Evolutionary conservation across 257 asterid genomes (phyloP), one percentile per base, ranked within the genome.

Genomic region (Salvia rosmarinus): DNA sequence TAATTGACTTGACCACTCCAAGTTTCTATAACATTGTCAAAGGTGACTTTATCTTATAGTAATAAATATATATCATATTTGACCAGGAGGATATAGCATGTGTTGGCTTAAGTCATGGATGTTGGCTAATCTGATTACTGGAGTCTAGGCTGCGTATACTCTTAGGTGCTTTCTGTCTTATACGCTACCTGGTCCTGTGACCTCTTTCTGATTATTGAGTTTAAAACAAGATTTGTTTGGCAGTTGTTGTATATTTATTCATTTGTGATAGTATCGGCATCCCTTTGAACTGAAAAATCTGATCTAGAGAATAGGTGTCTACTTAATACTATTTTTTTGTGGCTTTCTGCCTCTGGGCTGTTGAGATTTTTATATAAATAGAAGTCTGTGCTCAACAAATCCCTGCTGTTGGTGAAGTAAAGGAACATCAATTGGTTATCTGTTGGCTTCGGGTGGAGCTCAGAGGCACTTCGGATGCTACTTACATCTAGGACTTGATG

Each of bases 11-110:
- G 19, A 55, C 63, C 49, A 63, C 54, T 42, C 16, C 54, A 32
- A 42, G 61, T 40, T 66, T 19, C 30, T 62, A 40, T 32, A 37
- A 59, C 23, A 14, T 57, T 75, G 70, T 28, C 25, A 16, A 28
- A 40, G 49, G 51, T 46, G 8, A 25, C 55, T 6, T 51, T 51
- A 19, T 8, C 14, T 51, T 51, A 10, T 51, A 20, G 30, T 19
- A 51, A 20, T 20, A 19, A 19, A 3, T 51, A 17, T 8, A 19
- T 19, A 4, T 50, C 25, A 16, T 11, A 51, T 19, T 6, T 51
- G 58, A 17, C 13, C 30, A 6, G 57, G 11, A 50, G 57, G 23
- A 17, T 20, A 50, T 50, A 6, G 25, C 56, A 50, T 16, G 9
- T 49, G 2, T 50, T 17, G 56, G 3, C 56, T 17, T 17, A n/a